These are phyloP conservation scores for Epichloe amarillans DNA, from an alignment of 2,329 filamentous ascomycete species.

Conservation along the genomic window DNA sequence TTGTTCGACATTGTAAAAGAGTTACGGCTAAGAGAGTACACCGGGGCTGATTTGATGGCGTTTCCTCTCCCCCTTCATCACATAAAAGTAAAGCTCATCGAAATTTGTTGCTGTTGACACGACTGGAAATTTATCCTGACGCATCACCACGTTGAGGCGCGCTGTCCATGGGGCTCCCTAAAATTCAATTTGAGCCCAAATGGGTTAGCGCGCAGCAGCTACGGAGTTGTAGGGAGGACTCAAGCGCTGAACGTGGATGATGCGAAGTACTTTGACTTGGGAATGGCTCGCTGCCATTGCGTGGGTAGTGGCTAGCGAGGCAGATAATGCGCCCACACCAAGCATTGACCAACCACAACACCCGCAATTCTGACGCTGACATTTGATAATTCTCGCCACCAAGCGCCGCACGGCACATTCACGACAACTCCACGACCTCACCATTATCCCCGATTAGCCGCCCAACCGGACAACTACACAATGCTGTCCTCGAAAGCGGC, in stretches of 20 bases:
- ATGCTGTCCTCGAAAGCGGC: slow-evolving; percentile 33
- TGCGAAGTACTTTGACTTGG: not conserved
- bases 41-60: no score
- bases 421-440: slow-evolving; percentile 14
- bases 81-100: no score
- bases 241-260: not conserved
- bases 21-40: no score
- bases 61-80: no score
- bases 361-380: slow-evolving; percentile 24
- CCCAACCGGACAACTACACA: slow-evolving; percentile 19
- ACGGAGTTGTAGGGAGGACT: not conserved
- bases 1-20: slow-evolving; percentile 29
- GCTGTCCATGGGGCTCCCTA: not conserved
- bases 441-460: slow-evolving; percentile 9
- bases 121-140: no score
- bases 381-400: slow-evolving; percentile 18
- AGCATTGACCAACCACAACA: slow-evolving; percentile 29
- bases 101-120: no score
- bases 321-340: slow-evolving; percentile 15
- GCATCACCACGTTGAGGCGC: not conserved
- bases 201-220: not conserved
- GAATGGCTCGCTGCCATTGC: accelerated
- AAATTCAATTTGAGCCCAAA: not conserved
- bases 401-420: slow-evolving; percentile 23
- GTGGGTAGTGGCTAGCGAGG: slow-evolving; percentile 17